Evolutionary conservation across 345 rosid genomes (phyloP), one percentile per base, ranked within the genome.

Genomic region (Lepidium africanum): DNA sequence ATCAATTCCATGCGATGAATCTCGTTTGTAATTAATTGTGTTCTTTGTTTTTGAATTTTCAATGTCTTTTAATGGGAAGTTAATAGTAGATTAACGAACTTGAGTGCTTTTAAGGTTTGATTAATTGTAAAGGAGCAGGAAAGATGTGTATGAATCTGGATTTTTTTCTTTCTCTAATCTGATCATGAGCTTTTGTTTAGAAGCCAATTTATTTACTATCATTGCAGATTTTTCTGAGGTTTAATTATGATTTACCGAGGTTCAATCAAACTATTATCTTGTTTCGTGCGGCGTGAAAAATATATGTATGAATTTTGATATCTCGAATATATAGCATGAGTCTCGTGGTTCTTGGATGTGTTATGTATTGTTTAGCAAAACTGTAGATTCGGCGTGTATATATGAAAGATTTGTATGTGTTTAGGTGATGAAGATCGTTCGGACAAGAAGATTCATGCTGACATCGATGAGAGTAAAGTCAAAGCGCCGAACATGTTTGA

Each of bases 401-500:
- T 49, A 13, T 30, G 55, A 37, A 16, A 2, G 16, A 1, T 33
- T 19, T 43, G n/a, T 23, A 47, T 59, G 33, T 63, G 43, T 72
- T 49, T 59, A 49, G 72, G 72, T 59, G 37, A 69, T 39, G 36
- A 15, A 58, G 49, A 65, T 66, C 51, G 45, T 17, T 70, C 67
- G 35, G 63, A 52, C 57, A 73, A 63, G 60, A 84, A 78, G 72
- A 65, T 71, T 45, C 61, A 71, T 35, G 81, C 54, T 19, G 87
- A 79, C 23, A 73, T 81, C 9, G 81, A 81, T 56, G 84, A 72
- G 67, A 77, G 54, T 7, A 81, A 79, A 38, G 85, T 81, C 7
- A 81, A 83, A 72, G 89, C 91, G 0, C 91, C 89, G 19, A 82
- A 80, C 62, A 59, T 88, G 76, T 80, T 84, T 9, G 85, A 84